Conservation (phyloP, 129 eudicot species). For the Flaveria sonorensis region DNA sequence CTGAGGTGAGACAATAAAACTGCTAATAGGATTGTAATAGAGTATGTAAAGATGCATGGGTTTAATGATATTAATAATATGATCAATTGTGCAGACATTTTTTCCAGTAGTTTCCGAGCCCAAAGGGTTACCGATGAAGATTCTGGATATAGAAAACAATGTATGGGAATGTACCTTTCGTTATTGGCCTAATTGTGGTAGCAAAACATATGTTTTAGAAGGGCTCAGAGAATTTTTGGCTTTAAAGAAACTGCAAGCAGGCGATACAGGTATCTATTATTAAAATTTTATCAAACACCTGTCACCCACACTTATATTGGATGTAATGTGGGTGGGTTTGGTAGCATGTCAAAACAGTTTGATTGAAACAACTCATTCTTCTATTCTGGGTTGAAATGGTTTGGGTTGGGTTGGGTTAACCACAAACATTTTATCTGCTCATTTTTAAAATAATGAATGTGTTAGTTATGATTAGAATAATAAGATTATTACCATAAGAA, state of each 20-base stretch:
- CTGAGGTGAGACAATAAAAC: slow-evolving; percentile 57
- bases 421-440: neutral
- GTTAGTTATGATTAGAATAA: neutral
- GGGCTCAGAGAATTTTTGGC: slow-evolving; percentile 61
- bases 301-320: neutral
- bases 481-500: neutral
- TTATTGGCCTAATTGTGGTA: slow-evolving; percentile 49
- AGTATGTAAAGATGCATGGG: slow-evolving; percentile 18
- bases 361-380: neutral
- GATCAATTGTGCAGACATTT: slow-evolving; percentile 47
- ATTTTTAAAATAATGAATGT: neutral
- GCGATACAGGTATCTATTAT: slow-evolving; percentile 63
- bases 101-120: slow-evolving; percentile 53
- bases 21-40: slow-evolving; percentile 8
- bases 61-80: slow-evolving; percentile 20
- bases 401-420: neutral
- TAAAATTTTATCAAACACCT: neutral
- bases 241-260: slow-evolving; percentile 55
- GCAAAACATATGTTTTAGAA: slow-evolving; percentile 66
- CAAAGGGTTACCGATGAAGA: slow-evolving; percentile 43
- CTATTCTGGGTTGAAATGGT: neutral
- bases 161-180: slow-evolving; percentile 57
- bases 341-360: neutral
- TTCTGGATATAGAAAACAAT: slow-evolving; percentile 60
- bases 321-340: neutral